Evolutionary conservation across 805 yeast species (phyloP), one percentile per base, ranked within the genome.

Genomic region (Candida qinlingensis): DNA sequence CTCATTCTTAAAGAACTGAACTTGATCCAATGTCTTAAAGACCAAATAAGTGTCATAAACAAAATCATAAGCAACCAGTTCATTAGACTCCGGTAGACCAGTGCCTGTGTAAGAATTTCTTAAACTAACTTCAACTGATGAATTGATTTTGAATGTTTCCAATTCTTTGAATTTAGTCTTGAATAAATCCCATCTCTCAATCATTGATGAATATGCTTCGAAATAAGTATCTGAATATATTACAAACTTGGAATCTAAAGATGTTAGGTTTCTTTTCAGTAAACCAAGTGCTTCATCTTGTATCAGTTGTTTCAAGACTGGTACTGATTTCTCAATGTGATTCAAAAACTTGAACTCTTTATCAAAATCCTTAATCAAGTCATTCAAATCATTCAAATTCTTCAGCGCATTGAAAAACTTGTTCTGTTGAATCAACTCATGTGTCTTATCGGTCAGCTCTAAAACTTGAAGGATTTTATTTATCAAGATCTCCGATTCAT

Each of bases 391-490:
- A 51, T 89, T 91, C 45, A 90, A 70, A 55, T 85, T 79, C 64
- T 89, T 88, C 57, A 94, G 77, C 0, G 97, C 97, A 51, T 86
- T 86, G 63, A 88, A 91, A 57, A 87, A 87, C 56, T 83, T 82
- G 57, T 81, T 81, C 50, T 80, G 81, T 46, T 81, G 78, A 52
- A 89, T 85, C 60, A 91, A 71, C 37, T 87, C 91, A 61, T 89
- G 88, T 43, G 90, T 87, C 59, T 83, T 86, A 66, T 90, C 91
- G 12, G 96, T 86, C 56, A 86, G 76, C 60, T 91, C 96, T 47
- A 92, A 73, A 8, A 91, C 91, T 54, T 85, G 89, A 27, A 91
- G 71, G 55, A 96, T 85, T 44, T 82, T 74, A 47, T 77, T 80
- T 35, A 92, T 78, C 25, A 88, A 80, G 37, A 77, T 74, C 7